These are phyloP conservation scores for Haplosporangium sp. DNA, from an alignment of 371 early-diverging fungal genomes.

Conservation along the genomic window DNA sequence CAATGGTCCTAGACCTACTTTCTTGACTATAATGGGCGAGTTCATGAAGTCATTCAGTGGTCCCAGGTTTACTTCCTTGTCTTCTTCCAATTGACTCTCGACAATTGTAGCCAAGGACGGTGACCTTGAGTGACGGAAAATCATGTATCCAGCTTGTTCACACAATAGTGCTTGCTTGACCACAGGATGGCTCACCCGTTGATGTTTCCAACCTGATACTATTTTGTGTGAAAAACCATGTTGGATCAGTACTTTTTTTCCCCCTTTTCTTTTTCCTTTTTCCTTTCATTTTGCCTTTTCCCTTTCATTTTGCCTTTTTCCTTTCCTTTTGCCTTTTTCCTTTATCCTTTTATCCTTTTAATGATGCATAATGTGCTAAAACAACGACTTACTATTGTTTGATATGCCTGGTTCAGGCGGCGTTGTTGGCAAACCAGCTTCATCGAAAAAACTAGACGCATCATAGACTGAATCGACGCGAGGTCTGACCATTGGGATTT, in stretches of 20 bases:
- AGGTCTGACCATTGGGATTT: constrained; percentile 27
- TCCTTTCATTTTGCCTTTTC: too few species aligned
- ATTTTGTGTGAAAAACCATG: neutral
- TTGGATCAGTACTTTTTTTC: too few species aligned
- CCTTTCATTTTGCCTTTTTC: neutral
- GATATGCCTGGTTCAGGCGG: constrained; percentile 15
- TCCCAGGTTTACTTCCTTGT: neutral
- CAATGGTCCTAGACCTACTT: neutral
- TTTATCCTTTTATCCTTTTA: too few species aligned
- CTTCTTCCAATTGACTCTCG: constrained; percentile 25
- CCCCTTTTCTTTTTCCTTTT: too few species aligned
- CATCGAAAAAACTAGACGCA: constrained; percentile 42
- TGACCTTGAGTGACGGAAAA: constrained; percentile 46
- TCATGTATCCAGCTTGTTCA: constrained; percentile 42
- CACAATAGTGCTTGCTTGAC: constrained; percentile 43
- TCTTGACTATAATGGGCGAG: neutral
- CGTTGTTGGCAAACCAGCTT: constrained; percentile 32
- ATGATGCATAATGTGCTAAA: too few species aligned
- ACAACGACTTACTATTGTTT: constrained; percentile 7
- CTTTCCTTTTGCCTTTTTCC: neutral
- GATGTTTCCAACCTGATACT: constrained; percentile 42
- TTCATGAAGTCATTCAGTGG: too few species aligned
- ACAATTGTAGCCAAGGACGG: constrained; percentile 47
- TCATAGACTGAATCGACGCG: constrained; percentile 41
- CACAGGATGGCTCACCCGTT: constrained; percentile 31